Base-by-base conservation (phyloP, 139 green algal genomes). In the Chlorella ohadii region DNA sequence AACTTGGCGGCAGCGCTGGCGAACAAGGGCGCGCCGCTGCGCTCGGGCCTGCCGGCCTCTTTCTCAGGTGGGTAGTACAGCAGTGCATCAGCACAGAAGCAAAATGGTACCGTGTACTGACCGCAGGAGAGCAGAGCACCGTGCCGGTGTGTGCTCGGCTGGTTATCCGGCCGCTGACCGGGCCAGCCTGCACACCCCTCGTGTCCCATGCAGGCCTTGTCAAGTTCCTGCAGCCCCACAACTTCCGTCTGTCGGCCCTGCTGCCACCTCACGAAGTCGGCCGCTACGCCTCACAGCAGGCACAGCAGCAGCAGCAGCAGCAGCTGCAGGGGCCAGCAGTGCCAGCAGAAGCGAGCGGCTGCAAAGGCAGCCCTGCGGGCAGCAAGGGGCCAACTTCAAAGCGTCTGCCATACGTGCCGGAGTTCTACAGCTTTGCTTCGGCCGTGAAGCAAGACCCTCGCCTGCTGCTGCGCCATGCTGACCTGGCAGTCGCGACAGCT, bases 21-120 rank as follows among this genome's bases (percentile, higher is more conserved):
- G 17, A 76, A 83, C 67, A 87, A 87, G 67, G 83, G 83, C 13
- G 19, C 36, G 0, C 72, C 83, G 4, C 65, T 87, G 34, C 51
- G 44, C 55, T 61, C 51, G 55, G 83, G 83, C 23, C 19, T 84
- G 28, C 65, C 12, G 25, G 70, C 76, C 23, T 28, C 33, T 27
- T 73, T 78, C 27, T 73, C 41, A 34, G 66, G 81, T 73, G 25
- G 15, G 82, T n/a, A n/a, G n/a, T n/a, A n/a, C n/a, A n/a, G n/a
- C n/a, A n/a, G n/a, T n/a, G n/a, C n/a, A n/a, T n/a, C n/a, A n/a
- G n/a, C n/a, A n/a, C n/a, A n/a, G n/a, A n/a, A n/a, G n/a, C n/a
- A n/a, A n/a, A n/a, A n/a, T n/a, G n/a, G n/a, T n/a, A n/a, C n/a
- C n/a, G n/a, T n/a, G n/a, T n/a, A n/a, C n/a, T n/a, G n/a, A n/a